These are phyloP conservation scores for Camelina hispida DNA, from an alignment of 345 rosid species.

Conservation along the genomic window DNA sequence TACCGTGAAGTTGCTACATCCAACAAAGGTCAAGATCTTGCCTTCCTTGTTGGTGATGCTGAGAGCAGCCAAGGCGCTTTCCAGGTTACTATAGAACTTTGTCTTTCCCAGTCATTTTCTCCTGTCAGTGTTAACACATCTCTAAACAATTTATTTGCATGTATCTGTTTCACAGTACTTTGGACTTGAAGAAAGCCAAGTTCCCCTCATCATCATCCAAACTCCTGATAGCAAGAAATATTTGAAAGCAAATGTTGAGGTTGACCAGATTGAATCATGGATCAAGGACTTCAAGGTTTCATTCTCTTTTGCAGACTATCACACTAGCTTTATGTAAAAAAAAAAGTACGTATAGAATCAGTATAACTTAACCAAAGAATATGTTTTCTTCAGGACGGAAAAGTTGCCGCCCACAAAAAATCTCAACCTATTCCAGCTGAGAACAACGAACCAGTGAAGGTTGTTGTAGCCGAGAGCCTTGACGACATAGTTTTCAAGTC, in stretches of 20 bases:
- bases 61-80: conserved; percentile 87
- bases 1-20: conserved; percentile 76
- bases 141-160: conserved; percentile 1
- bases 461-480: conserved; percentile 88
- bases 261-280: conserved; percentile 80
- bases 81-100: conserved; percentile 57
- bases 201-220: conserved; percentile 78
- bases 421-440: conserved; percentile 92
- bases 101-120: conserved; percentile 19
- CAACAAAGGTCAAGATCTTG: conserved; percentile 67
- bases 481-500: conserved; percentile 77
- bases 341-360: background rate
- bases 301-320: conserved; percentile 19
- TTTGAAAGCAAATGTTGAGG: conserved; percentile 69
- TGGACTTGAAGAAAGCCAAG: conserved; percentile 85
- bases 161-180: conserved; percentile 66
- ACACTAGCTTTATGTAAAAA: background rate
- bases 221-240: conserved; percentile 73
- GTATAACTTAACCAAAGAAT: conserved; percentile 18
- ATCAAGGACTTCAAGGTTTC: conserved; percentile 83
- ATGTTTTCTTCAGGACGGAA: conserved; percentile 79
- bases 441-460: conserved; percentile 88
- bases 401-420: conserved; percentile 61
- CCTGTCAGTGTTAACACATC: background rate
- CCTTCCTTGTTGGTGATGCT: conserved; percentile 88